These are phyloP conservation scores for Podospora pseudoanserina DNA, from an alignment of 495 filamentous ascomycete genomes.

Conservation along the genomic window DNA sequence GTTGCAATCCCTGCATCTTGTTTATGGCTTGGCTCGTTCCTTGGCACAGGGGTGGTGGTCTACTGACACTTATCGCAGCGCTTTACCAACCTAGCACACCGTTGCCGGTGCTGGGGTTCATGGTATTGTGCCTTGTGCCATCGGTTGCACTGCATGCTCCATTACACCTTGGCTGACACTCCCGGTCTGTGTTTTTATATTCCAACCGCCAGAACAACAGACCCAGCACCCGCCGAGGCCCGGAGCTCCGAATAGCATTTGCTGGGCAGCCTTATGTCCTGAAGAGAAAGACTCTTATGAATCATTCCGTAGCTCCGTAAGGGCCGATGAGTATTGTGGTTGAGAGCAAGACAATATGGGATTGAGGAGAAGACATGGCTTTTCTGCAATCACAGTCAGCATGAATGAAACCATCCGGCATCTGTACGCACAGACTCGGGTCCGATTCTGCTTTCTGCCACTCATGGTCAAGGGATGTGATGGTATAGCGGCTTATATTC, in stretches of 20 bases:
- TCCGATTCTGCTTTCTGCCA: neutral
- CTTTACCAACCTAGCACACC: neutral
- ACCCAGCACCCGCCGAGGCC: slow-evolving; percentile 1
- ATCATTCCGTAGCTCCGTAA: neutral
- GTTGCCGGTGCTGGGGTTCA: neutral
- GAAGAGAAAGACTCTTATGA: neutral
- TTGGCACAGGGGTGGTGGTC: slow-evolving; percentile 1
- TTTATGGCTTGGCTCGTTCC: neutral
- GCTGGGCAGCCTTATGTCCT: neutral
- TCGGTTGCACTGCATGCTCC: slow-evolving; percentile 1
- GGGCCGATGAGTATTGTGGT: neutral
- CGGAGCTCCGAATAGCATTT: slow-evolving; percentile 6
- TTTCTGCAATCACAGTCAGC: neutral
- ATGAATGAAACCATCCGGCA: neutral
- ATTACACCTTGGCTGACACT: neutral
- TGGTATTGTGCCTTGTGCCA: neutral
- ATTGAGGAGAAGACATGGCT: neutral
- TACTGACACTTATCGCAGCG: neutral
- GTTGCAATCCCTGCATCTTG: slow-evolving; percentile 8
- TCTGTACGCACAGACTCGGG: neutral
- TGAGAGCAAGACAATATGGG: neutral
- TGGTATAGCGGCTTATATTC: neutral
- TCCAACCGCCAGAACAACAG: neutral
- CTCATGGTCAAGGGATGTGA: neutral
- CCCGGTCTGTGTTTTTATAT: neutral